These are phyloP conservation scores for Pyropia haitanensis DNA, from an alignment of 23 red algal genomes.

Conservation along the genomic window DNA sequence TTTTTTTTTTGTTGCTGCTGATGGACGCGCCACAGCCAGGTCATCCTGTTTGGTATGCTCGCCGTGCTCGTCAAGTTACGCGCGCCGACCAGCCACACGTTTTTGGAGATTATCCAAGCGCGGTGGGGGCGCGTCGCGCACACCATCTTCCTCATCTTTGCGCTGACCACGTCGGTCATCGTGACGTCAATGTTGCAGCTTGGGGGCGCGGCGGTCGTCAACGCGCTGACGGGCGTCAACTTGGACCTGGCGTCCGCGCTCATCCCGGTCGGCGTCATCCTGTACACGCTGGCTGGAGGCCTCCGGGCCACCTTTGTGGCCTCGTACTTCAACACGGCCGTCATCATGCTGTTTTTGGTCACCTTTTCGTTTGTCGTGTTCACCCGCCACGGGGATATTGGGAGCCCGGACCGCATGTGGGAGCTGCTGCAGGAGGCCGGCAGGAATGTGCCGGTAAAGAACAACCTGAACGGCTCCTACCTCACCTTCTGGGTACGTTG, in stretches of 20 bases:
- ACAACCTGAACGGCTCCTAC: slow-evolving; percentile 68
- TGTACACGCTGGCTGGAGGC: slow-evolving; percentile 75
- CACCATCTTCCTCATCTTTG: slow-evolving; percentile 43
- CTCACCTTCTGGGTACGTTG: slow-evolving; percentile 21
- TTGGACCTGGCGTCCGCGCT: slow-evolving; percentile 54
- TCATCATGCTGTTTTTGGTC: slow-evolving; percentile 32
- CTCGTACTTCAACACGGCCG: slow-evolving; percentile 59
- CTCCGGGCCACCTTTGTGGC: slow-evolving; percentile 75
- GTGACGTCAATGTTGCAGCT: slow-evolving; percentile 50
- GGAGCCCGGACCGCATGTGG: slow-evolving; percentile 24
- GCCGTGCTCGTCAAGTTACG: slow-evolving; percentile 60
- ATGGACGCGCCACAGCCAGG: slow-evolving; percentile 13
- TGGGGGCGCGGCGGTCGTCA: slow-evolving; percentile 38
- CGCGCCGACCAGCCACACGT: slow-evolving; percentile 69
- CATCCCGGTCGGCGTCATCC: slow-evolving; percentile 78
- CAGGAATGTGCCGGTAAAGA: slow-evolving; percentile 18
- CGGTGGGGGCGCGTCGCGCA: slow-evolving; percentile 63
- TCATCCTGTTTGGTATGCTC: slow-evolving; percentile 64
- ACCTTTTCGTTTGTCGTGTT: slow-evolving; percentile 53
- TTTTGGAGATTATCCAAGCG: slow-evolving; percentile 64
- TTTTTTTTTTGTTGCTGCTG: no score
- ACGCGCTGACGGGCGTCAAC: slow-evolving; percentile 63
- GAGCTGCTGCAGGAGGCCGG: slow-evolving; percentile 15
- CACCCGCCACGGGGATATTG: slow-evolving; percentile 27
- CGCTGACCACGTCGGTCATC: slow-evolving; percentile 42